Base-by-base conservation (phyloP, 2,329 filamentous ascomycete genomes). In the Apiospora malaysiana region DNA sequence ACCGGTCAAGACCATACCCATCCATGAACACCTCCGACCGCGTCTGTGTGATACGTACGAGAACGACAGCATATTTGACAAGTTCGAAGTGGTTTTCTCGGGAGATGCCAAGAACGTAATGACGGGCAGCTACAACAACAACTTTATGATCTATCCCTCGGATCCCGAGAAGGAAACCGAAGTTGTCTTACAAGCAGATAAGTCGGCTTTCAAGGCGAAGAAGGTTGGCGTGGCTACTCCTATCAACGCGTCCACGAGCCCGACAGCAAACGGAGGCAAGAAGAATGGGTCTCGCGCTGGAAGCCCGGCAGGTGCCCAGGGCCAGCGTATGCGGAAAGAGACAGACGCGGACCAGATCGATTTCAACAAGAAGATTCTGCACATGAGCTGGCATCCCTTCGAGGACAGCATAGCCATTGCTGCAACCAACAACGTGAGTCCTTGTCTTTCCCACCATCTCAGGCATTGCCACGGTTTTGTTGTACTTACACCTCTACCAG, bases 331-430 rank as follows among this genome's bases (percentile, higher is more conserved):
- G 96, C 92, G 95, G 79, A 98, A 98, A 85, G 96, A 99, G 86
- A 99, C 96, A 69, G 96, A 99, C 83, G 96, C 96, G 71, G 95
- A 99, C 82, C 95, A 98, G 85, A 98, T 98, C 83, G 96, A 99
- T 83, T 99, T 98, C 84, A 98, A 98, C 89, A 99, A 98, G 90
- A 99, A 99, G 90, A 99, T 99, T 78, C 82, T 99, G 80, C 96
- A 99, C 83, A 99, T 99, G 96, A 98, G 95, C 85, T 99, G 96
- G 96, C 96, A 99, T 90, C 96, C 96, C 67, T 98, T 97, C 79
- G 96, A 99, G 84, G 95, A 99, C 85, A 98, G 95, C 85, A 99
- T 99, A 84, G 96, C 96, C 71, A 99, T 99, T 86, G 96, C 96
- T 77, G 96, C 96, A 72, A 99, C 96, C 75, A 99, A 99, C 88